Percentiles rank a stretch among this genome's conserved stretches.
These are phyloP conservation scores for Coleophoma cylindrospora DNA, from an alignment of 2,329 filamentous ascomycete genomes.

Conservation along the genomic window DNA sequence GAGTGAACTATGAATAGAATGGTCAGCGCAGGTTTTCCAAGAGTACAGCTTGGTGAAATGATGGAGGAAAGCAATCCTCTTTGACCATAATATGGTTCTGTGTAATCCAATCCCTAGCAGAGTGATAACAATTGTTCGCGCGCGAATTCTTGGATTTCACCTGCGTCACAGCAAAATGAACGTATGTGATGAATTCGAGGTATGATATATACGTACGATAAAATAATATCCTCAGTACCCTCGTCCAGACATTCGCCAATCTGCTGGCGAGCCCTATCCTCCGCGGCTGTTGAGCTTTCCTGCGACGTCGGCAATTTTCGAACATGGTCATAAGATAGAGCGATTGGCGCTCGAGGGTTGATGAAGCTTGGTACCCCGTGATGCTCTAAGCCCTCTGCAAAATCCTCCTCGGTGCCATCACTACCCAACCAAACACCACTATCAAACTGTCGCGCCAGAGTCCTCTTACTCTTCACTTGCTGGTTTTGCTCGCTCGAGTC, in stretches of 20 bases:
- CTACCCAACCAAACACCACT: conserved; percentile 67
- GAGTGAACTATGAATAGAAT: conserved; percentile 11
- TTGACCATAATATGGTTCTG: no score
- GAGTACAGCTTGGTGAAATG: background rate
- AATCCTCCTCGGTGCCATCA: conserved; percentile 43
- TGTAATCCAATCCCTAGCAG: no score
- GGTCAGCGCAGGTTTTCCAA: background rate
- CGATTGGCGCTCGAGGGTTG: background rate
- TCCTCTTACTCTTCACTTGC: conserved; percentile 35
- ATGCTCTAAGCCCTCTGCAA: conserved; percentile 9
- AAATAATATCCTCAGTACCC: conserved; percentile 54
- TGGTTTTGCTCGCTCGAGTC: conserved; percentile 7
- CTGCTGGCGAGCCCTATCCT: conserved; percentile 38
- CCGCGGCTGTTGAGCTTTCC: conserved; percentile 19
- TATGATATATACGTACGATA: conserved; percentile 43
- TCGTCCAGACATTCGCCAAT: conserved; percentile 51
- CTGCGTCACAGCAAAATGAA: no score
- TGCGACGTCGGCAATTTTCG: background rate
- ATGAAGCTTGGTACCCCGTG: background rate
- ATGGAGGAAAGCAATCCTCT: no score
- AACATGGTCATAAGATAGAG: background rate
- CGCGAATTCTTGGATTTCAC: no score
- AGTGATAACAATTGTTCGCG: no score
- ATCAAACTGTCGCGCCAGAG: conserved; percentile 55
- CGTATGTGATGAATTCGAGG: no score